Base-by-base conservation (phyloP, 2,329 filamentous ascomycete species). In the Ophiocordyceps camponoti-floridani region DNA sequence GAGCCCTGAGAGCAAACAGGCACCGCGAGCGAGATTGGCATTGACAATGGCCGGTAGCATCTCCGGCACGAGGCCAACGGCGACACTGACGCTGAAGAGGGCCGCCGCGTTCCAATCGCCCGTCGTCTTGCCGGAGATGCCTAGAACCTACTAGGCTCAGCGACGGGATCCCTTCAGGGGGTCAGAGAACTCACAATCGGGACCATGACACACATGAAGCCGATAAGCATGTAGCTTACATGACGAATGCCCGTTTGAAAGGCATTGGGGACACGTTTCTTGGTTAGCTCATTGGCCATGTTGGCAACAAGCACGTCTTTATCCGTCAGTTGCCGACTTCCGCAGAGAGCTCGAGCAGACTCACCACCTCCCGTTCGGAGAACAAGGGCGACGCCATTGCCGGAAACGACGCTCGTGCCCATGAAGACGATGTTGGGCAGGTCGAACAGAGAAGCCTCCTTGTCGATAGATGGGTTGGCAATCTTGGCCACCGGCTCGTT, bases 31-130 rank as follows among this genome's bases (percentile, higher is more conserved):
- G 11, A 57, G 49, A 19, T 57, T 56, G 16, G 51, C 51, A 28
- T 56, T 56, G 43, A 56, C 53, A 35, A 56, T 56, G 4, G 55
- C 54, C 3, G 55, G 55, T 9, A 56, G 50, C 55, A 57, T 57
- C 41, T 57, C 55, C 2, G 55, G 55, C 5, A 56, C 52, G 8
- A 57, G 47, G 1, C 55, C 55, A 12, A 58, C 54, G 4, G 55
- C 54, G 8, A 58, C 54, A 28, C 55, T 58, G 43, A 58, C 49
- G 44, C 53, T 53, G 47, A 56, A 58, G 16, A 56, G 47, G 2
- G 55, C 53, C 1, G 55, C 54, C 12, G 49, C 44, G 12, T 47
- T 46, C 55, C 55, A 58, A 43, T 56, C 44, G 13, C 53, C 51
- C 1, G 54, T 57, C 2, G 48, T 52, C 26, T 48, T 50, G 4